Percentiles rank a stretch among this genome's conserved stretches.
phyloP scores from a whole-genome alignment of 495 filamentous ascomycete genomes.

The Amniculicola lignicola region DNA sequence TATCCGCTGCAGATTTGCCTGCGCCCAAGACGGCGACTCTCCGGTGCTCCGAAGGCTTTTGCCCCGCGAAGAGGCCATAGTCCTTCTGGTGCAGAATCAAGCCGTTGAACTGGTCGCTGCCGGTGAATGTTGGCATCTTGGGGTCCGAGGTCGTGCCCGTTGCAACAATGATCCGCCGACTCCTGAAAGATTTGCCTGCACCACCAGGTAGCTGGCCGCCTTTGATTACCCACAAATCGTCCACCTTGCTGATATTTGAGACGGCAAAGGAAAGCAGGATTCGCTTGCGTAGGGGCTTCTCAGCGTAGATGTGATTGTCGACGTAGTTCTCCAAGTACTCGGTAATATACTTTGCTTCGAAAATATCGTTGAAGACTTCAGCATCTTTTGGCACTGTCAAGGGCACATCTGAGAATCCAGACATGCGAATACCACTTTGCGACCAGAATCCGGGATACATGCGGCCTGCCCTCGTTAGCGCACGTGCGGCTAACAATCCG shows the following conservation, averaged over 20 bases:
- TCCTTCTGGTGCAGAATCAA: constrained; percentile 3
- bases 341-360: constrained; percentile 6
- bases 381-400: neutral
- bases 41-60: neutral
- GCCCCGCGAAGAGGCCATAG: neutral
- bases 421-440: constrained; percentile 3
- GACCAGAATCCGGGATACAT: constrained; percentile 15
- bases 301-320: constrained; percentile 7
- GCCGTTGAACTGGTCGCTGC: neutral
- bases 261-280: neutral
- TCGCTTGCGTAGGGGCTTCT: neutral
- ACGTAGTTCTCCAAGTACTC: constrained; percentile 10
- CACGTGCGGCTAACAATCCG: neutral
- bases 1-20: constrained; percentile 15
- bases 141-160: constrained; percentile 2
- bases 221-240: neutral
- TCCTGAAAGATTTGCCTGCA: neutral
- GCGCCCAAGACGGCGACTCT: constrained; percentile 9
- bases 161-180: neutral
- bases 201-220: neutral
- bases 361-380: constrained; percentile 6
- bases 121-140: constrained; percentile 1
- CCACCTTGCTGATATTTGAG: neutral
- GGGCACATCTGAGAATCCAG: constrained; percentile 4
- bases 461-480: neutral